Evolutionary conservation across 2,329 filamentous ascomycete genomes (phyloP), one percentile per base, ranked within the genome.

Genomic region (Colletotrichum orbiculare): DNA sequence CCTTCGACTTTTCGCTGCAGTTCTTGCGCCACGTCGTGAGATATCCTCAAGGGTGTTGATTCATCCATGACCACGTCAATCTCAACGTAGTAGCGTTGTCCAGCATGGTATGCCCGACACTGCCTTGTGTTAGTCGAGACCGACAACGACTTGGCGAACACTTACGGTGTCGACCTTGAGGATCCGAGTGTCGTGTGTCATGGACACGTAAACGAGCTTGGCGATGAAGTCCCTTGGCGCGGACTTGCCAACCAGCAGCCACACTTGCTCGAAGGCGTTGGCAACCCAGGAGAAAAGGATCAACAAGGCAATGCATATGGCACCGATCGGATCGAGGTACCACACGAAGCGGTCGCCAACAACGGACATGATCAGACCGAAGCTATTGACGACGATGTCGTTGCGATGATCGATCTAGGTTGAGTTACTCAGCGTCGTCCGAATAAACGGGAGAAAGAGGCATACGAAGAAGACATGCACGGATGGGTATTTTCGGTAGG

Each of bases 1-100:
- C 83, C 86, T 75, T 89, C 87, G 11, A 89, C 78, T 74, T 89
- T 89, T 48, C 86, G 81, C 74, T 89, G 87, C 54, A 89, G 73
- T 9, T 81, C 80, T 72, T 89, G 86, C 25, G 83, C 84, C 34
- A 89, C 83, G 67, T 89, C 86, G 68, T 89, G 87, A 2, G 85
- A 85, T 55, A 87, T 77, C 64, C 81, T 84, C 34, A 89, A 76
- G 7, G 83, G 84, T 2, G 82, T 78, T 4, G 81, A 76, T 66
- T 83, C 83, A 70, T 87, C 82, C 79, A 89, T 86, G 54, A 89
- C 82, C 55, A 89, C 81, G 69, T 89, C 87, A 5, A 89, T 83
- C 69, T 89, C 87, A 15, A 88, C 87, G 68, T 88, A 89, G 69
- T 87, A 86, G 43, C 83, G 81, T 67, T 88, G 85, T 0, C 87